phyloP scores from a whole-genome alignment of 441 rosid genomes.

The Erodium chrysanthum region DNA sequence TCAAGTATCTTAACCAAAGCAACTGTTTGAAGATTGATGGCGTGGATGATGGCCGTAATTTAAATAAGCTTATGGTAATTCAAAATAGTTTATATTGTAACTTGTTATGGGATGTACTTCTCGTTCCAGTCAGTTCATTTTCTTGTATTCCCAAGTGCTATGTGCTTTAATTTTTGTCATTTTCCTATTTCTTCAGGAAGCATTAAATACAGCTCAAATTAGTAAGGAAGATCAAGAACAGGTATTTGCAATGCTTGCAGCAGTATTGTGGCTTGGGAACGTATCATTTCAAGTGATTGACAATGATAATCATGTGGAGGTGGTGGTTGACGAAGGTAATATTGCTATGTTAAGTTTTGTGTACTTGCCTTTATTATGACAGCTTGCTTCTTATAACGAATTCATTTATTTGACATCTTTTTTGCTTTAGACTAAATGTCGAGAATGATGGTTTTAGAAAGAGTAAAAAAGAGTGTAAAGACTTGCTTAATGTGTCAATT shows the following conservation, averaged over 20 bases:
- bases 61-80: constrained; percentile 61
- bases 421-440: neutral
- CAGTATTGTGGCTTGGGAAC: constrained; percentile 83
- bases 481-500: neutral
- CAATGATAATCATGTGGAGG: constrained; percentile 79
- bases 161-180: constrained; percentile 13
- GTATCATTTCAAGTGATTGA: constrained; percentile 60
- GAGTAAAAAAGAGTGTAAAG: neutral
- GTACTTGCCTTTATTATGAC: neutral
- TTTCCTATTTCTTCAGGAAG: constrained; percentile 45
- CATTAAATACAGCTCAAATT: constrained; percentile 61
- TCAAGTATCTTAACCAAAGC: constrained; percentile 80
- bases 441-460: neutral
- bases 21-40: constrained; percentile 64
- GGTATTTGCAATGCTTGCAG: constrained; percentile 68
- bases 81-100: constrained; percentile 11
- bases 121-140: constrained; percentile 13
- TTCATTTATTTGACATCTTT: neutral
- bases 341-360: constrained; percentile 11
- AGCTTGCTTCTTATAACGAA: neutral
- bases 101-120: constrained; percentile 6
- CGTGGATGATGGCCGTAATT: constrained; percentile 63
- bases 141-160: constrained; percentile 10
- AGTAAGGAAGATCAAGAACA: constrained; percentile 65
- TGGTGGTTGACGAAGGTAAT: constrained; percentile 68